Conservation (phyloP, 345 rosid species). For the Xanthoceras sorbifolium region DNA sequence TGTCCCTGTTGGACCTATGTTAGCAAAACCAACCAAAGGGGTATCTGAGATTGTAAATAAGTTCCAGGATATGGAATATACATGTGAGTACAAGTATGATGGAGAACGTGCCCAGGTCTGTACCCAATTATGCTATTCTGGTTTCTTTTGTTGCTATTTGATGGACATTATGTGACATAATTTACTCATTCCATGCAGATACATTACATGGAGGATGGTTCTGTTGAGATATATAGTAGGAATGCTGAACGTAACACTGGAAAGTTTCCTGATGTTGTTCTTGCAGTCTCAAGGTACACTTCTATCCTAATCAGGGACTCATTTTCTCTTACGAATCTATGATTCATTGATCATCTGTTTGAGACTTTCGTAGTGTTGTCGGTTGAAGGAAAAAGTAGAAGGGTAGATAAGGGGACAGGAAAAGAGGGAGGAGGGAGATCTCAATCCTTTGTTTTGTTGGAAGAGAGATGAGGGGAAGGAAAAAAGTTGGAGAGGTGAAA, state of each 20-base stretch:
- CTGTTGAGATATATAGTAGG: slow-evolving; percentile 93
- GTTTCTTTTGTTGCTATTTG: slow-evolving; percentile 14
- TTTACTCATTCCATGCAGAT: slow-evolving; percentile 45
- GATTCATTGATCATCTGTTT: background rate
- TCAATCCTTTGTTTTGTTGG: background rate
- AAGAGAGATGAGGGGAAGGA: background rate
- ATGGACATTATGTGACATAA: slow-evolving; percentile 7
- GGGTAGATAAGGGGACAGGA: background rate
- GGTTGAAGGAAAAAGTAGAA: slow-evolving; percentile 10
- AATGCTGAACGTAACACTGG: slow-evolving; percentile 91
- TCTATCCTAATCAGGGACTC: slow-evolving; percentile 6
- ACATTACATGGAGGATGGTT: slow-evolving; percentile 84
- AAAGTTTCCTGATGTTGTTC: slow-evolving; percentile 86
- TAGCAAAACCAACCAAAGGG: slow-evolving; percentile 89
- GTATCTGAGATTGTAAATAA: slow-evolving; percentile 79
- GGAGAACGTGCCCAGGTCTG: slow-evolving; percentile 98
- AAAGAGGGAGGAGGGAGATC: background rate
- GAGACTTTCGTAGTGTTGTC: background rate
- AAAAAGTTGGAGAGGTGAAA: background rate
- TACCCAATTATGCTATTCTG: slow-evolving; percentile 3
- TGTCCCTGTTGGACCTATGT: slow-evolving; percentile 95
- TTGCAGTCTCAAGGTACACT: slow-evolving; percentile 66
- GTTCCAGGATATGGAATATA: slow-evolving; percentile 75
- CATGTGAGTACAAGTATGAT: slow-evolving; percentile 95
- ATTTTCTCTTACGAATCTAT: background rate